Base-by-base conservation (phyloP, 1,139 yeast genomes). In the Candida albicans region DNA sequence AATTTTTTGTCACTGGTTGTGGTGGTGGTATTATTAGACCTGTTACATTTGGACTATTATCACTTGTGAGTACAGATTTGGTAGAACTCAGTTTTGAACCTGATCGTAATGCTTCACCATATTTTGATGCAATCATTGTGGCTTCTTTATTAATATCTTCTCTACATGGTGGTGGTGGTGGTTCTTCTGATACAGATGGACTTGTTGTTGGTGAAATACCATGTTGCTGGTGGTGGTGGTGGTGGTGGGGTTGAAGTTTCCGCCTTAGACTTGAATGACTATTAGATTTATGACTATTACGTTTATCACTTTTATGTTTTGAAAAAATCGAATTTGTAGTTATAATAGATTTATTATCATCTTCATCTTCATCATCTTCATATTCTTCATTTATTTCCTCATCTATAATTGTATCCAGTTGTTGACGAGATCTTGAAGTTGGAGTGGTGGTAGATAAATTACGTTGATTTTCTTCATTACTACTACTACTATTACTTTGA, bases 61-160 rank as follows among this genome's bases (percentile, higher is more conserved):
- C 22, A 18, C 5, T 18, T 18, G 22, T 18, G 5, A 5, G 3
- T 18, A 3, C 22, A 18, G 22, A 18, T 18, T 18, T 18, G 5
- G 25, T 8, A 6, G 33, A 38, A 13, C 24, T 34, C 36, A 35
- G 14, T 11, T 35, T 11, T 9, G 43, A 22, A 8, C 40, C 43
- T 7, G 38, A 10, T 11, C 31, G n/a, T 34, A 46, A 34, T 1
- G 47, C 30, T 24, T 41, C 38, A 4, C 47, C 41, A 39, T 46
- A 46, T 11, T 29, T 39, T 3, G 40, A 41, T 12, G 49, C 49
- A 25, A 46, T 46, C 31, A 37, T 27, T 4, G 40, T 33, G 10
- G 50, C 40, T 14, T 18, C 30, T 22, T 43, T 28, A 26, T 39
- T 36, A 14, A 25, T 39, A 31, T 39, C 35, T n/a, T 27, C 27